Evolutionary conservation across 2,329 filamentous ascomycete species (phyloP).

Genomic region (Verticillium klebahnii): DNA sequence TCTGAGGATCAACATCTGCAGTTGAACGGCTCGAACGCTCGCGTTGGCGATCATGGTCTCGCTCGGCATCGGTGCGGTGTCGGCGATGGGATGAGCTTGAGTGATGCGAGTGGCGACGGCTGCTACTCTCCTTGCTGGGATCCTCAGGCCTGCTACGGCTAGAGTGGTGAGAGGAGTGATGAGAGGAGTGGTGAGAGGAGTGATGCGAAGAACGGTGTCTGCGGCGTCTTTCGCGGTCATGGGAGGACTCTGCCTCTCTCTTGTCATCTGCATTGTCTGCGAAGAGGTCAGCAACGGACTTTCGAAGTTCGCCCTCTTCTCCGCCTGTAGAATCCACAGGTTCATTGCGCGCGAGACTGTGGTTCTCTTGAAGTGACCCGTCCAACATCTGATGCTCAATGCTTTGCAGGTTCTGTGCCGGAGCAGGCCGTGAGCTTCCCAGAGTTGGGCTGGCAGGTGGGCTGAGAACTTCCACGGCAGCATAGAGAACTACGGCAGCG

Average conservation of each 20-base stretch:
- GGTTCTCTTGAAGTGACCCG: slow-evolving; percentile 21
- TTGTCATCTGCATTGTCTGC: slow-evolving; percentile 41
- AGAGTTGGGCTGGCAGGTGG: slow-evolving; percentile 29
- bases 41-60: slow-evolving; percentile 1
- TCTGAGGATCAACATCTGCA: slow-evolving; percentile 22
- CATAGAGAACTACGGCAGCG: slow-evolving; percentile 49
- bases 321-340: background rate
- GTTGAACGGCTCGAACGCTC: slow-evolving; percentile 18
- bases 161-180: slow-evolving; percentile 25
- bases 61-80: slow-evolving; percentile 30
- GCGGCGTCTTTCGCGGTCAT: slow-evolving; percentile 33
- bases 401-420: background rate
- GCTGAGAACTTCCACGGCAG: slow-evolving; percentile 43
- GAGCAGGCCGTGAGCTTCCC: background rate
- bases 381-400: background rate
- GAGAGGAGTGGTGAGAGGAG: slow-evolving; percentile 26
- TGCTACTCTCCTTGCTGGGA: slow-evolving; percentile 20
- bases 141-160: slow-evolving; percentile 28
- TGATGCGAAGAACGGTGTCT: slow-evolving; percentile 35
- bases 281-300: slow-evolving; percentile 51
- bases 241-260: slow-evolving; percentile 18
- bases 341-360: background rate
- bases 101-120: slow-evolving; percentile 18
- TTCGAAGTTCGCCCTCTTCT: slow-evolving; percentile 34
- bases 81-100: slow-evolving; percentile 19